Evolutionary conservation across 2,329 filamentous ascomycete genomes (phyloP).

Genomic region (Xylaria polymorpha): DNA sequence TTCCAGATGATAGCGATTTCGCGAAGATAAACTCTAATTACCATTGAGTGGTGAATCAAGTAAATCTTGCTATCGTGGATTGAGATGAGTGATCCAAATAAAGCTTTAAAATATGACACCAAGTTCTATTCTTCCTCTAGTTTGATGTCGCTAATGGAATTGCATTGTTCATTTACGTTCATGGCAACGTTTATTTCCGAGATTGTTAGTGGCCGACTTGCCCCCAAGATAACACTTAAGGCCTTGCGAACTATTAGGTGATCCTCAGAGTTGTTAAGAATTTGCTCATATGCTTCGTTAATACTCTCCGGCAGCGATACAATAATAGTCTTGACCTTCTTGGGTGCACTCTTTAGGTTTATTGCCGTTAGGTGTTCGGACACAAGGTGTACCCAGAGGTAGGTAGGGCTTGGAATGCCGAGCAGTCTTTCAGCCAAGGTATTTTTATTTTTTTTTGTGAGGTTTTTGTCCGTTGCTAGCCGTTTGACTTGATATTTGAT

Average conservation of each 20-base stretch:
- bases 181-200: constrained; percentile 32
- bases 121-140: constrained; percentile 22
- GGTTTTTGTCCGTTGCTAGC: constrained; percentile 11
- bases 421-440: constrained; percentile 20
- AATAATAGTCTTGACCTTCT: not conserved
- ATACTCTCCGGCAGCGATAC: not conserved
- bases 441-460: not conserved
- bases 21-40: constrained; percentile 26
- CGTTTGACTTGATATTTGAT: constrained; percentile 25
- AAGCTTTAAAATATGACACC: constrained; percentile 2
- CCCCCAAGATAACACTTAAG: constrained; percentile 19
- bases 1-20: not conserved
- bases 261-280: not conserved
- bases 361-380: constrained; percentile 26
- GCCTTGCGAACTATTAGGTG: not conserved
- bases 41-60: constrained; percentile 31
- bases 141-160: constrained; percentile 23
- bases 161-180: constrained; percentile 6
- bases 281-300: not conserved
- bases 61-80: constrained; percentile 20
- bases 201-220: constrained; percentile 23
- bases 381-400: constrained; percentile 35
- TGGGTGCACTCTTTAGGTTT: not conserved
- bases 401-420: constrained; percentile 24
- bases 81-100: constrained; percentile 31